Evolutionary conservation across 176 grass and related monocot species (phyloP).

Genomic region (Themeda triandra): DNA sequence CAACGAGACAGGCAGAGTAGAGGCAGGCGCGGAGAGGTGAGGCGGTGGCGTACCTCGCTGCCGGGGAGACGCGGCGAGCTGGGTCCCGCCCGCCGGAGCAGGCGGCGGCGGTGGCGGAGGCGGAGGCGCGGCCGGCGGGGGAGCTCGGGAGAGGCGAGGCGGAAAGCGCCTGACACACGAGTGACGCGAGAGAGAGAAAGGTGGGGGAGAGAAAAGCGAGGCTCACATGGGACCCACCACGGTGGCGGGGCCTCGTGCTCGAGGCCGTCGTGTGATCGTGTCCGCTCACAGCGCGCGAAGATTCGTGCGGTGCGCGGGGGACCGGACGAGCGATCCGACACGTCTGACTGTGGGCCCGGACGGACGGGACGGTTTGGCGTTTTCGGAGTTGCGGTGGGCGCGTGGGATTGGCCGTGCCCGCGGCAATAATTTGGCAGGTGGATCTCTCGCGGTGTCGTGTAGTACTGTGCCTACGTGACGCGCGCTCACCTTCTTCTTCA

Average conservation of each 20-base stretch:
- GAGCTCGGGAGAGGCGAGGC: not conserved
- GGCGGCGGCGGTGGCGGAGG: not conserved
- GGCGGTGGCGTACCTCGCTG: constrained; percentile 14
- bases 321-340: not conserved
- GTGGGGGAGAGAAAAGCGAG: not conserved
- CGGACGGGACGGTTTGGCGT: not conserved
- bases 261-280: not conserved
- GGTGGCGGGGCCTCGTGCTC: not conserved
- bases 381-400: not conserved
- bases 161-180: not conserved
- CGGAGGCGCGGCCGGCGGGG: not conserved
- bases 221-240: not conserved
- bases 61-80: not conserved
- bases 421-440: constrained; percentile 6
- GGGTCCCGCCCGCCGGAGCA: constrained; percentile 20
- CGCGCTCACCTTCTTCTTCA: no score
- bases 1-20: not conserved
- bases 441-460: not conserved
- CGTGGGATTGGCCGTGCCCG: constrained; percentile 1
- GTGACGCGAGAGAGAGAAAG: constrained; percentile 6
- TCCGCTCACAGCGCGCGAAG: not conserved
- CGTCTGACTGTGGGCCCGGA: not conserved
- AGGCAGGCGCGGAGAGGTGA: not conserved
- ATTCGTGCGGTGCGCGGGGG: not conserved
- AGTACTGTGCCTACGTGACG: no score